These are phyloP conservation scores for Amanita pseudoporphyria DNA, from an alignment of 768 basidiomycete species.

Conservation along the genomic window DNA sequence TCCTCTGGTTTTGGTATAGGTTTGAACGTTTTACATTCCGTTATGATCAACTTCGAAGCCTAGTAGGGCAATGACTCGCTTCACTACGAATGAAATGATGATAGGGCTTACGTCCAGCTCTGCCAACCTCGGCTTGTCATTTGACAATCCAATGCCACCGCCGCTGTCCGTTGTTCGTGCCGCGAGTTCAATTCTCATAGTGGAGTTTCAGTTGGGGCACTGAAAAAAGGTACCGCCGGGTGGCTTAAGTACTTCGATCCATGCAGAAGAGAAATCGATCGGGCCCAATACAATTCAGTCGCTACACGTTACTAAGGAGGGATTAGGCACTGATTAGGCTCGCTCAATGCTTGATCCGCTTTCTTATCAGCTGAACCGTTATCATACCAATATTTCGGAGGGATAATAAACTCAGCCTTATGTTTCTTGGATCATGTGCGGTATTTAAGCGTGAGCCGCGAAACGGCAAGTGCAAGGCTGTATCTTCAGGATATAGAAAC, in stretches of 20 bases:
- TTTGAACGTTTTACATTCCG: conserved; percentile 37
- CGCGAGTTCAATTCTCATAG: not conserved
- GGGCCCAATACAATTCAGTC: no score
- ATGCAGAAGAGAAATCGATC: no score
- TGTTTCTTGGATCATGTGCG: no score
- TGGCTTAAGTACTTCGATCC: not conserved
- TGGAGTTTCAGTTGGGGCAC: not conserved
- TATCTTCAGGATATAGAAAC: no score
- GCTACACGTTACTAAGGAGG: no score
- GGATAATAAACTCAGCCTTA: no score
- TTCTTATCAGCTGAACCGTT: no score
- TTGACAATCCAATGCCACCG: not conserved
- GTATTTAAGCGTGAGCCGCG: no score
- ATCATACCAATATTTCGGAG: no score
- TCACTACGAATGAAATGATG: not conserved
- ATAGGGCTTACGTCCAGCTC: conserved; percentile 13
- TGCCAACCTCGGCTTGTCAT: conserved; percentile 5
- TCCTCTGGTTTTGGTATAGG: conserved; percentile 36
- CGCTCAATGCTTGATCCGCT: no score
- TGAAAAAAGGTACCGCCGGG: not conserved
- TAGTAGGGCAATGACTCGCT: conserved; percentile 14
- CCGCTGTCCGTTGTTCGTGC: not conserved
- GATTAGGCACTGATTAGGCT: no score
- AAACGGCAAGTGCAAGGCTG: no score
- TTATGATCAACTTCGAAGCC: conserved; percentile 48